Percentiles rank a stretch among this genome's conserved stretches.
phyloP scores from a whole-genome alignment of 768 basidiomycete species.

The Glaciozyma antarctica region DNA sequence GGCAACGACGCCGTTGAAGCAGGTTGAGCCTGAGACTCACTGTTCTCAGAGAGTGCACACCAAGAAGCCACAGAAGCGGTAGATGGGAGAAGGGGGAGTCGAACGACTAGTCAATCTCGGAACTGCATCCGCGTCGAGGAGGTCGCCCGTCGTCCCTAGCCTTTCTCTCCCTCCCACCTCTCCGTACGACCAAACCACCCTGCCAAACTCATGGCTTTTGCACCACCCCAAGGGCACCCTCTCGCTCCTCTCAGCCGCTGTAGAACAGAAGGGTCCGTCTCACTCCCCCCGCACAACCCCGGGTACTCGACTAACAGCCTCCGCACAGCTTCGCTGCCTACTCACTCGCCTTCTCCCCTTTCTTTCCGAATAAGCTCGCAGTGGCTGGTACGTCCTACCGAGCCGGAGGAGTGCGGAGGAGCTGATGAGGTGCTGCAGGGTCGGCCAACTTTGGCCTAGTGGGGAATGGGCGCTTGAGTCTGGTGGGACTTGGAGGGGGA shows the following conservation, averaged over 20 bases:
- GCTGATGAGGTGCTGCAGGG: neutral
- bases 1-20: no score
- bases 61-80: no score
- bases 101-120: no score
- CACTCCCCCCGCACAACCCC: neutral
- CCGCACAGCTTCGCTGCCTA: constrained; percentile 37
- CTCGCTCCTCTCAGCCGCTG: constrained; percentile 2
- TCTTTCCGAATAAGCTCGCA: constrained; percentile 39
- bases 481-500: constrained; percentile 30
- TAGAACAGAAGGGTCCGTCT: constrained; percentile 14
- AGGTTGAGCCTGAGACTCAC: no score
- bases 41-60: no score
- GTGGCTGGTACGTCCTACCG: constrained; percentile 34
- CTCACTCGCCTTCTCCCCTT: constrained; percentile 39
- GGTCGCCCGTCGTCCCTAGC: no score
- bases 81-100: no score
- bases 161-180: no score
- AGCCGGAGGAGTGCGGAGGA: neutral
- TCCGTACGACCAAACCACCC: no score
- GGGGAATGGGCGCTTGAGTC: constrained; percentile 77
- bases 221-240: neutral
- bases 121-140: no score
- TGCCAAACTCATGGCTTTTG: neutral
- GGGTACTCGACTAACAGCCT: neutral
- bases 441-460: constrained; percentile 69